Conservation (phyloP, 1,139 yeast species). For the Yamadazyma dendronema region DNA sequence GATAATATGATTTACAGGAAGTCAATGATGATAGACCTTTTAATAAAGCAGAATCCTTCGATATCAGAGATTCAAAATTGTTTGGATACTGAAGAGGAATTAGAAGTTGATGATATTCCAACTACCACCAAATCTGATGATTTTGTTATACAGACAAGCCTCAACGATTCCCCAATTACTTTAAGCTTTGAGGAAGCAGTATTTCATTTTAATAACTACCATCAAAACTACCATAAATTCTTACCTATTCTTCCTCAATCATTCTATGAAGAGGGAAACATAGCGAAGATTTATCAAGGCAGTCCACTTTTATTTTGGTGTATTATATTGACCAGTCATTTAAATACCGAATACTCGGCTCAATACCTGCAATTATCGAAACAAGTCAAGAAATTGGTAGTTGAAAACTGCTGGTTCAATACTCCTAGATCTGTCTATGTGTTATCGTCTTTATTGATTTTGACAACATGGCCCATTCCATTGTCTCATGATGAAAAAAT, state of each 20-base stretch:
- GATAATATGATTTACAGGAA: slow-evolving; percentile 17
- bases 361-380: slow-evolving; percentile 27
- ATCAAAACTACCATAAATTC: slow-evolving; percentile 30
- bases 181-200: slow-evolving; percentile 29
- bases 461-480: slow-evolving; percentile 52
- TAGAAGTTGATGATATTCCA: neutral
- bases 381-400: slow-evolving; percentile 41
- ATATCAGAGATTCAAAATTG: slow-evolving; percentile 31
- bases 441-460: slow-evolving; percentile 37
- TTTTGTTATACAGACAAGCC: slow-evolving; percentile 8
- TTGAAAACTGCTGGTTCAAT: slow-evolving; percentile 43
- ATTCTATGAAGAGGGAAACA: slow-evolving; percentile 26
- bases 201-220: slow-evolving; percentile 30
- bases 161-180: slow-evolving; percentile 18
- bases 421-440: slow-evolving; percentile 47
- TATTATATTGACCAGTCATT: slow-evolving; percentile 35
- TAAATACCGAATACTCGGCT: slow-evolving; percentile 21
- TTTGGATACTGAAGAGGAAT: slow-evolving; percentile 8
- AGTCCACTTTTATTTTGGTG: slow-evolving; percentile 45
- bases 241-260: slow-evolving; percentile 43
- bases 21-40: slow-evolving; percentile 8
- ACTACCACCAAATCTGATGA: slow-evolving; percentile 1
- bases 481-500: slow-evolving; percentile 25
- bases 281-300: slow-evolving; percentile 23
- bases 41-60: slow-evolving; percentile 22